phyloP scores from a whole-genome alignment of 495 filamentous ascomycete species.

The Penicillium ucsense region DNA sequence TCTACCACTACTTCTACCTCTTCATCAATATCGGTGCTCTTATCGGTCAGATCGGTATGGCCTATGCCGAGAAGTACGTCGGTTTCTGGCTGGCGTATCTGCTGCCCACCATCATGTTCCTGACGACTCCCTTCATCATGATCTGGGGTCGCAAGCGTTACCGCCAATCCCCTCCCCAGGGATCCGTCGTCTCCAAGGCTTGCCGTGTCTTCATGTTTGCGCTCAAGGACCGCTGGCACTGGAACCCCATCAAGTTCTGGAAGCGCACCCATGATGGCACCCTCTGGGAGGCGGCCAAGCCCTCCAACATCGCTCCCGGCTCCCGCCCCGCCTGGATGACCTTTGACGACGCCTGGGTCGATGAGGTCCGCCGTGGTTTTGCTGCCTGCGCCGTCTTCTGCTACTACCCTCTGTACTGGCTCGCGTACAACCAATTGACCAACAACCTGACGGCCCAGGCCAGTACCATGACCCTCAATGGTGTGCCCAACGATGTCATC shows the following conservation, averaged over 20 bases:
- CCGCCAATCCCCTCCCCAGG: slow-evolving; percentile 46
- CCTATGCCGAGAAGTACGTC: slow-evolving; percentile 63
- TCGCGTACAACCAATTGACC: slow-evolving; percentile 47
- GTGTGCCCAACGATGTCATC: slow-evolving; percentile 60
- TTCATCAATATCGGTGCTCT: slow-evolving; percentile 46
- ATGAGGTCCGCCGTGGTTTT: slow-evolving; percentile 58
- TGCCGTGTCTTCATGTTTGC: slow-evolving; percentile 44
- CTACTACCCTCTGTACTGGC: slow-evolving; percentile 58
- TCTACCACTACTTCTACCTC: slow-evolving; percentile 37
- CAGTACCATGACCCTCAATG: slow-evolving; percentile 38
- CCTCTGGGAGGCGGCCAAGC: slow-evolving; percentile 57
- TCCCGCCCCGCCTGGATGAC: slow-evolving; percentile 52
- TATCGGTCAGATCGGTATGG: slow-evolving; percentile 44
- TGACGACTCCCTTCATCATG: slow-evolving; percentile 50
- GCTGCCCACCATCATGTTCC: slow-evolving; percentile 50
- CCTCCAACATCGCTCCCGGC: slow-evolving; percentile 39
- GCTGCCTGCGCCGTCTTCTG: slow-evolving; percentile 57
- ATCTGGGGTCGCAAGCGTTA: slow-evolving; percentile 52
- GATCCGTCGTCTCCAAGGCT: slow-evolving; percentile 51
- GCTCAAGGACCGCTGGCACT: slow-evolving; percentile 51
- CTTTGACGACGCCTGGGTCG: slow-evolving; percentile 66
- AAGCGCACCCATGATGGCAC: slow-evolving; percentile 34
- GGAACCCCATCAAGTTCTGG: slow-evolving; percentile 38
- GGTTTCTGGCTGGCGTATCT: slow-evolving; percentile 66
- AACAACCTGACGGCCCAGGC: slow-evolving; percentile 55